Conservation (phyloP, 495 filamentous ascomycete species). For the Platismatia glauca region DNA sequence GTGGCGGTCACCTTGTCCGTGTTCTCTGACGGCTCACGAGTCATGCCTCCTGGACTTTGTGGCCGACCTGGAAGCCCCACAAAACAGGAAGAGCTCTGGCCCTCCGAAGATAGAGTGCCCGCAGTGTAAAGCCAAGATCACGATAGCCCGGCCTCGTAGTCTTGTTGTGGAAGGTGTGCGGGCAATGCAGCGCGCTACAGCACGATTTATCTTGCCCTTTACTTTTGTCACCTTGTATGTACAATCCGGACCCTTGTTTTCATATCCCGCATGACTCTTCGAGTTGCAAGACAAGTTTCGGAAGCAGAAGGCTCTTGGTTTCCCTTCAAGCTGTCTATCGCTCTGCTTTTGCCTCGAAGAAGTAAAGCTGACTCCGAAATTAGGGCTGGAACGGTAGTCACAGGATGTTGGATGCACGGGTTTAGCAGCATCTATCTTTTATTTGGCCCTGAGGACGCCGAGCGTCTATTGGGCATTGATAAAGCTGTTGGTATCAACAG, state of each 20-base stretch:
- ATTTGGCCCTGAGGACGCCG: slow-evolving; percentile 53
- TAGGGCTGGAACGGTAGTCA: slow-evolving; percentile 39
- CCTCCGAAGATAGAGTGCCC: slow-evolving; percentile 64
- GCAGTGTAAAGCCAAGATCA: slow-evolving; percentile 76
- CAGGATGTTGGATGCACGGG: slow-evolving; percentile 50
- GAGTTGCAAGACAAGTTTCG: not conserved
- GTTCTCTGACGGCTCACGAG: slow-evolving; percentile 83
- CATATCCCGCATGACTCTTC: not conserved
- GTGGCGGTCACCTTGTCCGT: slow-evolving; percentile 84
- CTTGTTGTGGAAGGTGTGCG: slow-evolving; percentile 52
- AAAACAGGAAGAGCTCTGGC: slow-evolving; percentile 40
- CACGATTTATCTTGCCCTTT: slow-evolving; percentile 48
- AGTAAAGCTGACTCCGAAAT: not conserved
- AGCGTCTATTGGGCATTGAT: slow-evolving; percentile 37
- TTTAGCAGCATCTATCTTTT: slow-evolving; percentile 51
- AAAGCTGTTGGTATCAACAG: slow-evolving; percentile 22
- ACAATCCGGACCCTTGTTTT: not conserved
- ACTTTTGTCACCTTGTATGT: slow-evolving; percentile 42
- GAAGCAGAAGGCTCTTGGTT: not conserved
- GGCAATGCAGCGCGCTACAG: slow-evolving; percentile 44
- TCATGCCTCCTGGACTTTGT: slow-evolving; percentile 86
- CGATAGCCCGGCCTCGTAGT: slow-evolving; percentile 62
- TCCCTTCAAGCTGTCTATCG: not conserved
- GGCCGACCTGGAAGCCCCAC: slow-evolving; percentile 63
- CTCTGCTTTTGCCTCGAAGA: not conserved